A percentile compares a stretch with the other conserved stretches of the same genome.
phyloP scores from a whole-genome alignment of 1,284 basidiomycete species.

The Schizophyllum commune region DNA sequence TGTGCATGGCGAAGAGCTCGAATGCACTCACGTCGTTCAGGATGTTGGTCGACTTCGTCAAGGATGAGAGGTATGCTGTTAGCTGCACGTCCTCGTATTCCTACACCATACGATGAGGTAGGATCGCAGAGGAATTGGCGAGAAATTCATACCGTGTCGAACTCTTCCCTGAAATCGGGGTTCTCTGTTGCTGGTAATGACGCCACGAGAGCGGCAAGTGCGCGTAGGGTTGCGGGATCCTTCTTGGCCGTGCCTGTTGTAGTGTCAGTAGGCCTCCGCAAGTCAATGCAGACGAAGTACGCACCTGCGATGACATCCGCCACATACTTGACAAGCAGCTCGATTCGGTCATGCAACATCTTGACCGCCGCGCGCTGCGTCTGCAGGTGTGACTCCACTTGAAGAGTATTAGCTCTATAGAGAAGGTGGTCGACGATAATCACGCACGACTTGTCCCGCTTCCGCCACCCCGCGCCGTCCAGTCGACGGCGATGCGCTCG shows the following conservation, averaged over 20 bases:
- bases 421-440: no score
- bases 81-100: slow-evolving; percentile 96
- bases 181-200: slow-evolving; percentile 83
- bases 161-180: slow-evolving; percentile 74
- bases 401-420: no score
- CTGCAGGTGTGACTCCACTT: slow-evolving; percentile 79
- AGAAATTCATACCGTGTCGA: slow-evolving; percentile 58
- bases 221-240: slow-evolving; percentile 78
- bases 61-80: slow-evolving; percentile 78
- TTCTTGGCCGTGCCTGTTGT: slow-evolving; percentile 51
- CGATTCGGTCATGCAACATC: slow-evolving; percentile 90
- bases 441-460: slow-evolving; percentile 74
- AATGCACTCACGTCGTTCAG: slow-evolving; percentile 68
- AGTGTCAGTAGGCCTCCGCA: not conserved
- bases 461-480: slow-evolving; percentile 85
- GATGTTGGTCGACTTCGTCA: slow-evolving; percentile 83
- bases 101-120: slow-evolving; percentile 30
- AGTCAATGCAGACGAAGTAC: slow-evolving; percentile 12
- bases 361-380: slow-evolving; percentile 92
- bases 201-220: slow-evolving; percentile 79
- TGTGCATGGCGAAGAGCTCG: not conserved
- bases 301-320: slow-evolving; percentile 65
- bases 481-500: slow-evolving; percentile 96
- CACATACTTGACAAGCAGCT: slow-evolving; percentile 79
- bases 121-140: slow-evolving; percentile 2